These are phyloP conservation scores for Candolleomyces eurysporus DNA, from an alignment of 768 basidiomycete species.

Conservation along the genomic window DNA sequence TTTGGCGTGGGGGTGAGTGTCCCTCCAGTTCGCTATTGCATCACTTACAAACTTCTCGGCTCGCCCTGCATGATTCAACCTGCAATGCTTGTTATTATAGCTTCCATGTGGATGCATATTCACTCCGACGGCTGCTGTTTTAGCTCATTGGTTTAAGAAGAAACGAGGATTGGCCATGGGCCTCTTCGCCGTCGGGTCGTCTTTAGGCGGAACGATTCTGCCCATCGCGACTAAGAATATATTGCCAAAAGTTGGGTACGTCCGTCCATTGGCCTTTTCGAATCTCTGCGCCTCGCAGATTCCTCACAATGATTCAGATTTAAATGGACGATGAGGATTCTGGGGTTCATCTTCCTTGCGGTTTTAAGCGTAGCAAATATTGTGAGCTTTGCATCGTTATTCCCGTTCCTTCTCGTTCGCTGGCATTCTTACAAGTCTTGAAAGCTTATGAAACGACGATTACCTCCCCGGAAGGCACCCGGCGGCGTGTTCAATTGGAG, in stretches of 20 bases:
- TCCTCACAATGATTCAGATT: conserved; percentile 44
- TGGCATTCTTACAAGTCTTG: not conserved
- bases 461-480: conserved; percentile 49
- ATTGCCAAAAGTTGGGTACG: conserved; percentile 45
- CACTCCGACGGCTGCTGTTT: conserved; percentile 54
- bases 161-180: conserved; percentile 62
- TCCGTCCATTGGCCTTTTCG: not conserved
- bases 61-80: no score
- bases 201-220: conserved; percentile 65
- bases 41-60: not conserved
- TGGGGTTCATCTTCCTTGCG: conserved; percentile 60
- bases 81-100: conserved; percentile 18
- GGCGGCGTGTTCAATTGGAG: conserved; percentile 59
- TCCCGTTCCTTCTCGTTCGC: not conserved
- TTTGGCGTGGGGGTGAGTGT: conserved; percentile 57
- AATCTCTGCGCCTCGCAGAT: no score
- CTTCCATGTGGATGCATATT: conserved; percentile 58
- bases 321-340: conserved; percentile 70
- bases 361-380: conserved; percentile 55
- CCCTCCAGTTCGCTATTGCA: not conserved
- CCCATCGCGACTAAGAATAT: conserved; percentile 61
- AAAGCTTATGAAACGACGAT: conserved; percentile 45
- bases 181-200: conserved; percentile 61
- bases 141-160: conserved; percentile 75
- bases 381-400: conserved; percentile 19